Percentiles rank a stretch among this genome's conserved stretches.
phyloP scores from a whole-genome alignment of 2,329 filamentous ascomycete genomes.

The Plenodomus tracheiphilus region DNA sequence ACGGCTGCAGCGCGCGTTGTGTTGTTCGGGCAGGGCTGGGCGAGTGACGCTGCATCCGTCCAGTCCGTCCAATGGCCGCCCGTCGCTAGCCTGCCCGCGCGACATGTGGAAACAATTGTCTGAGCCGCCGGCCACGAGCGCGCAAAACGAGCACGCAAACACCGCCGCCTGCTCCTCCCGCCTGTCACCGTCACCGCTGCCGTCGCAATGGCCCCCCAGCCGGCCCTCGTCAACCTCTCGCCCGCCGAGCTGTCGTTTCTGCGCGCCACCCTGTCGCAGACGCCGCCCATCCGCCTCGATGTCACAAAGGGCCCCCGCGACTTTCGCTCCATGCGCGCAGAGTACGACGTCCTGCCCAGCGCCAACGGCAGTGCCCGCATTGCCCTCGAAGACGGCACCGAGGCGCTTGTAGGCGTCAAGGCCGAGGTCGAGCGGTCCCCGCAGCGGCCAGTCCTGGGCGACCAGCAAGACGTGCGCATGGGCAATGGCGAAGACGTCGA shows the following conservation, averaged over 20 bases:
- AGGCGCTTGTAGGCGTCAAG: conserved; percentile 94
- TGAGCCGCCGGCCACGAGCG: conserved; percentile 23
- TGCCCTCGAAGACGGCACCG: conserved; percentile 92
- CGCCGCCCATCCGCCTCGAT: conserved; percentile 86
- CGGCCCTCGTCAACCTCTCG: conserved; percentile 73
- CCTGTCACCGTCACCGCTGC: conserved; percentile 9
- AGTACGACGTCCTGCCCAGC: conserved; percentile 84
- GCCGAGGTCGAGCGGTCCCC: conserved; percentile 83
- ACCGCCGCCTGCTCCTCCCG: background rate
- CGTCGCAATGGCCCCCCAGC: conserved; percentile 37
- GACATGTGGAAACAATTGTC: conserved; percentile 1
- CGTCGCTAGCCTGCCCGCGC: background rate
- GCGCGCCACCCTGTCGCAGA: conserved; percentile 79
- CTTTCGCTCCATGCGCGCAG: conserved; percentile 87
- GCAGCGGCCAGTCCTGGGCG: conserved; percentile 26
- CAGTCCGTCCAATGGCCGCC: too few relatives aligned
- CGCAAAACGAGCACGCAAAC: too few relatives aligned
- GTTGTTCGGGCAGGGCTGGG: too few relatives aligned
- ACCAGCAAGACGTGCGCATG: conserved; percentile 47
- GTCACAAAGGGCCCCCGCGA: conserved; percentile 63
- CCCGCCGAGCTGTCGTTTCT: conserved; percentile 96
- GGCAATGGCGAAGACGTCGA: conserved; percentile 37
- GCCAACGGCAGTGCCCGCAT: conserved; percentile 92
- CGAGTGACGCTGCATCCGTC: too few relatives aligned
- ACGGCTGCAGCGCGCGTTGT: too few relatives aligned